A percentile compares a stretch with the other conserved stretches of the same genome.
Conservation (phyloP, 129 eudicot genomes). For the Deinandra increscens region DNA sequence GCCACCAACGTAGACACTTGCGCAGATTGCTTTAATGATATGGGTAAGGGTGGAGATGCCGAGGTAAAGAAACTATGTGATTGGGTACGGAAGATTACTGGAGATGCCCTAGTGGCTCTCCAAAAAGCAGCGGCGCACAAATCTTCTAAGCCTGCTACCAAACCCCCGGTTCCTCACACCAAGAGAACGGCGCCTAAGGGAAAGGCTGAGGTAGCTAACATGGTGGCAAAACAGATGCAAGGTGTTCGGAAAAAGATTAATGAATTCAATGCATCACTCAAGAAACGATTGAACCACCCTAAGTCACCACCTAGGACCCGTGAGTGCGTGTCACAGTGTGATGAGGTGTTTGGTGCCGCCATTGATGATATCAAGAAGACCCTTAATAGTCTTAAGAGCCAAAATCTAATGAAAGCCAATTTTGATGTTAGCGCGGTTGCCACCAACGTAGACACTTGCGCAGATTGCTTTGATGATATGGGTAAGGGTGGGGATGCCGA, state of each 20-base stretch:
- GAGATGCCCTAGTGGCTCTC: constrained; percentile 40
- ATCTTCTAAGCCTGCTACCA: too few relatives aligned
- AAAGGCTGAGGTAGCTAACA: constrained; percentile 15
- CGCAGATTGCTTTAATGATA: constrained; percentile 35
- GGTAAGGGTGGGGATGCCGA: constrained; percentile 28
- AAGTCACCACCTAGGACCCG: constrained; percentile 5
- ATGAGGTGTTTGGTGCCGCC: constrained; percentile 38
- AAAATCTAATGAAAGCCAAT: constrained; percentile 37
- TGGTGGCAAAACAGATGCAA: constrained; percentile 37
- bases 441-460: constrained; percentile 45
- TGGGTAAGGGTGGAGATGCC: constrained; percentile 25
- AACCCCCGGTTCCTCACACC: background rate
- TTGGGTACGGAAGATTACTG: constrained; percentile 33
- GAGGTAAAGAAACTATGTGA: constrained; percentile 28
- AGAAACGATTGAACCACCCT: constrained; percentile 34
- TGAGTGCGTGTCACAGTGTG: constrained; percentile 38
- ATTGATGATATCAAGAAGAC: constrained; percentile 36
- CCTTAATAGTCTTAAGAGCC: constrained; percentile 24
- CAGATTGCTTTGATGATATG: constrained; percentile 36
- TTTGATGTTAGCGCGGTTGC: constrained; percentile 38
- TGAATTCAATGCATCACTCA: constrained; percentile 26
- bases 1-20: constrained; percentile 46
- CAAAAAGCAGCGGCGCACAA: constrained; percentile 24
- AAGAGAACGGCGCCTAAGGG: background rate
- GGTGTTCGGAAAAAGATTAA: constrained; percentile 18